Percentiles rank a stretch among this genome's conserved stretches.
phyloP scores from a whole-genome alignment of 257 asterid genomes.

The Solanum ahanhuiri region DNA sequence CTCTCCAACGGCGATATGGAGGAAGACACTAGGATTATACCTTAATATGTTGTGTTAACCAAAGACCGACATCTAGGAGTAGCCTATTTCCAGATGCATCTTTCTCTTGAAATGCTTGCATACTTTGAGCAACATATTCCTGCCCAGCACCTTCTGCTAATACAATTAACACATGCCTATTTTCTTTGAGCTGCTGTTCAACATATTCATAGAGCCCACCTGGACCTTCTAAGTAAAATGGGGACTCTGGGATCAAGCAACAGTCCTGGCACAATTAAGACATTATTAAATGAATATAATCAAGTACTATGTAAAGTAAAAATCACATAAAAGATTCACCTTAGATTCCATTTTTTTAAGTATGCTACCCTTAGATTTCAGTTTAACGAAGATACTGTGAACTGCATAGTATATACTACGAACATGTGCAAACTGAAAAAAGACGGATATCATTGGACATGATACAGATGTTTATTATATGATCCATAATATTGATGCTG shows the following conservation, averaged over 20 bases:
- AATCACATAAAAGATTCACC: background rate
- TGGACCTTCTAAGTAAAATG: slow-evolving; percentile 79
- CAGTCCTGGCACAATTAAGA: slow-evolving; percentile 63
- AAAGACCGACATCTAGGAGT: slow-evolving; percentile 78
- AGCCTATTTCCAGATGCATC: slow-evolving; percentile 92
- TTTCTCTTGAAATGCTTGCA: slow-evolving; percentile 48
- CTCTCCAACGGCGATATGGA: background rate
- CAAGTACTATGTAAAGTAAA: background rate
- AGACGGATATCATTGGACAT: background rate
- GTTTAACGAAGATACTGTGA: background rate
- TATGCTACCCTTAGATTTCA: background rate
- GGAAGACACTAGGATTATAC: slow-evolving; percentile 19
- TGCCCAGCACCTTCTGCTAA: slow-evolving; percentile 98
- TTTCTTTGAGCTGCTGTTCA: slow-evolving; percentile 77
- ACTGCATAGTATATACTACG: background rate
- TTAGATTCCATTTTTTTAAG: background rate
- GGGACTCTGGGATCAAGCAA: slow-evolving; percentile 95
- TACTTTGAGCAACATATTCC: slow-evolving; percentile 63
- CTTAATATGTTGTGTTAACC: slow-evolving; percentile 86
- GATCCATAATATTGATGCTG: background rate
- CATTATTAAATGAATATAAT: slow-evolving; percentile 7
- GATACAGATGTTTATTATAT: background rate
- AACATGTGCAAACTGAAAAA: background rate
- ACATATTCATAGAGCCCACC: slow-evolving; percentile 85
- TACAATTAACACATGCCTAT: slow-evolving; percentile 73